Percentiles rank a stretch among this genome's conserved stretches.
phyloP scores from a whole-genome alignment of 768 basidiomycete genomes.

The Amanita inopinata region DNA sequence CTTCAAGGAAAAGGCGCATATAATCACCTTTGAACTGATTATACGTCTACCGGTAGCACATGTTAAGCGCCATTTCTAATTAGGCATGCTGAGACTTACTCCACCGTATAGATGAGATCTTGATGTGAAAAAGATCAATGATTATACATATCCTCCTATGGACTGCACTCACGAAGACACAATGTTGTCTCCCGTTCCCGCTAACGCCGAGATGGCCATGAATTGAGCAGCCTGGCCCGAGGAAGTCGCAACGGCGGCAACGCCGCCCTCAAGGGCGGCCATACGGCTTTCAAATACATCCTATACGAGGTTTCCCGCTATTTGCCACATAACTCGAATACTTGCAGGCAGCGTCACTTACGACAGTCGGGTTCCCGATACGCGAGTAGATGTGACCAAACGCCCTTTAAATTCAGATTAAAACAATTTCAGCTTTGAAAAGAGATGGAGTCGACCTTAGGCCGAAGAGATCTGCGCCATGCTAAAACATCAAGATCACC shows the following conservation, averaged over 20 bases:
- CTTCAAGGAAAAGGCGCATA: background rate
- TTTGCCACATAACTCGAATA: too few species aligned
- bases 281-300: conserved; percentile 76
- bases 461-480: conserved; percentile 65
- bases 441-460: conserved; percentile 30
- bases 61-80: background rate
- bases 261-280: conserved; percentile 72
- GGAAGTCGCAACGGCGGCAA: conserved; percentile 62
- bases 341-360: too few species aligned
- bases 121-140: background rate
- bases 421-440: background rate
- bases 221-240: conserved; percentile 77
- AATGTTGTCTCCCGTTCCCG: conserved; percentile 66
- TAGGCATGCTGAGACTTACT: conserved; percentile 27
- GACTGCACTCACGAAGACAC: conserved; percentile 62
- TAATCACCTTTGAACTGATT: conserved; percentile 58
- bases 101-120: conserved; percentile 64
- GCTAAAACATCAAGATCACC: conserved; percentile 25
- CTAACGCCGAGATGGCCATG: conserved; percentile 53
- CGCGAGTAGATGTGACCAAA: conserved; percentile 59
- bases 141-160: too few species aligned
- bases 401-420: conserved; percentile 23
- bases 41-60: conserved; percentile 37
- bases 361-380: conserved; percentile 59
- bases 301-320: conserved; percentile 31